A percentile compares a stretch with the other conserved stretches of the same genome.
Evolutionary conservation across 2,329 filamentous ascomycete species (phyloP).

Genomic region (Cladophialophora yegresii): DNA sequence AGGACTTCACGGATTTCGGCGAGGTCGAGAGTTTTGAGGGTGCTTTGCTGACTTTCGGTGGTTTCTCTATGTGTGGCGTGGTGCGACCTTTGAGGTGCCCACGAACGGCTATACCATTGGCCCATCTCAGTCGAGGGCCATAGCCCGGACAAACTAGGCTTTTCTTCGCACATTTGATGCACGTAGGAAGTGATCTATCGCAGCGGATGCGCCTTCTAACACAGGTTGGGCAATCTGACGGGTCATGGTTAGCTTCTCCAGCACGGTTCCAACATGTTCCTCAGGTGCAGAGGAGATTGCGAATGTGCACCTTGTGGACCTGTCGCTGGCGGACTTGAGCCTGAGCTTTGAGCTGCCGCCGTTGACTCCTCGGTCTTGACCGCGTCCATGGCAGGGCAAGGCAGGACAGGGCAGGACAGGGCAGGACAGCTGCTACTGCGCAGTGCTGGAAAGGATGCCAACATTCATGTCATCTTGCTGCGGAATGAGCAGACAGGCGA

Average conservation of each 20-base stretch:
- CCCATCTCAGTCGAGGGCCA: constrained; percentile 37
- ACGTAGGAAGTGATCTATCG: constrained; percentile 36
- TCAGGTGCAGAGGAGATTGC: constrained; percentile 10
- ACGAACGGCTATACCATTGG: constrained; percentile 37
- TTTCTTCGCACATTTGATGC: constrained; percentile 38
- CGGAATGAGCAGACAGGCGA: neutral
- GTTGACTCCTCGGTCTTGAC: neutral
- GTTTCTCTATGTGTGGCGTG: constrained; percentile 27
- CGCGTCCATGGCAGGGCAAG: constrained; percentile 10
- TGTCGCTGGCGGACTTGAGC: constrained; percentile 11
- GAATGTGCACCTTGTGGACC: constrained; percentile 26
- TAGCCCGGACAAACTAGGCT: constrained; percentile 38
- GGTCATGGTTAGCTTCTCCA: constrained; percentile 15
- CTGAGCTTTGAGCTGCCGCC: constrained; percentile 8
- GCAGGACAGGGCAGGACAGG: neutral
- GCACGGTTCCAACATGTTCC: neutral
- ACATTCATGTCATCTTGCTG: neutral
- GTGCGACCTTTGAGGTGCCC: constrained; percentile 36
- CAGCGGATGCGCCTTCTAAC: constrained; percentile 37
- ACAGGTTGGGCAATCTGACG: constrained; percentile 32
- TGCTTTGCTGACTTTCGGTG: constrained; percentile 13
- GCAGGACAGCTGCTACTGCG: neutral
- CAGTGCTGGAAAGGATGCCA: neutral
- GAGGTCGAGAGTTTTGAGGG: constrained; percentile 20
- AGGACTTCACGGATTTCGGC: constrained; percentile 15